Evolutionary conservation across 345 rosid genomes (phyloP).

Genomic region (Linum tenue): DNA sequence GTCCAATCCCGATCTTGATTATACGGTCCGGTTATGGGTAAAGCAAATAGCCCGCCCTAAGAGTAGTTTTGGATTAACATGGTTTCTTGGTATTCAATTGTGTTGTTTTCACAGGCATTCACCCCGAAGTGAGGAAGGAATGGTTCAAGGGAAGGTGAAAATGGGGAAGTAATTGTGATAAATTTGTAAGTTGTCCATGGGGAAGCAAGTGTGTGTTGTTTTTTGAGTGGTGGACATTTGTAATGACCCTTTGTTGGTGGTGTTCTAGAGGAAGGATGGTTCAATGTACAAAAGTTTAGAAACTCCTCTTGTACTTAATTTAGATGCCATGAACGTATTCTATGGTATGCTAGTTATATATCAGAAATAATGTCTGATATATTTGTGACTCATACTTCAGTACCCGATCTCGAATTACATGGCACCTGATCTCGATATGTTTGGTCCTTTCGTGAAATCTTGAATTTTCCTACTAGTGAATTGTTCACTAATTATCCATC

Average conservation of each 20-base stretch:
- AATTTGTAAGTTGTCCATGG: background rate
- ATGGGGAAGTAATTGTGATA: background rate
- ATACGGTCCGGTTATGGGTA: no score
- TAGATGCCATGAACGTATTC: background rate
- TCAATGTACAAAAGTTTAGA: background rate
- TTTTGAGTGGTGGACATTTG: background rate
- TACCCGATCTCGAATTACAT: no score
- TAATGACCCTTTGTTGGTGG: background rate
- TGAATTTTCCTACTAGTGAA: no score
- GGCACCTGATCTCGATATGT: no score
- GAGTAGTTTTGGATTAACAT: constrained; percentile 2
- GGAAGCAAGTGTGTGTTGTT: background rate
- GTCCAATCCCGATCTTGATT: no score
- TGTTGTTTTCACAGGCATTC: constrained; percentile 47
- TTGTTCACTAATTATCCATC: no score
- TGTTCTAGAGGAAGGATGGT: background rate
- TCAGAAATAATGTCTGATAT: no score
- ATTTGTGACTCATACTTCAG: no score
- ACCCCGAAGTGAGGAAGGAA: constrained; percentile 57
- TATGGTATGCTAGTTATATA: no score
- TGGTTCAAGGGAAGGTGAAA: background rate
- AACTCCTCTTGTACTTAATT: background rate
- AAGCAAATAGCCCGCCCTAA: no score
- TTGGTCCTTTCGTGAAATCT: no score
- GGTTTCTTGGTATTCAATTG: background rate